Evolutionary conservation across 331 rosid species (phyloP).

Genomic region (Erythrophleum ivorense): DNA sequence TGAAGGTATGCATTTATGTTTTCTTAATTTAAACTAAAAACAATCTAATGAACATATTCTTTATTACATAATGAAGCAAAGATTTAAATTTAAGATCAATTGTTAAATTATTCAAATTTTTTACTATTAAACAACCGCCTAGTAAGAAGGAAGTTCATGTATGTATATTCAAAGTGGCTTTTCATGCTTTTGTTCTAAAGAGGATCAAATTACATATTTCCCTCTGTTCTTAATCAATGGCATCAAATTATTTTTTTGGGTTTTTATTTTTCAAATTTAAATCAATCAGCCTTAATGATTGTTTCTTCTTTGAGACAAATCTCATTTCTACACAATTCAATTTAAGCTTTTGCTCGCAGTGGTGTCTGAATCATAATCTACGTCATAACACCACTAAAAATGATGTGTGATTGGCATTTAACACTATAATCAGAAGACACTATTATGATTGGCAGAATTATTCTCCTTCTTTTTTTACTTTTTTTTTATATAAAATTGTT

Average conservation of each 20-base stretch:
- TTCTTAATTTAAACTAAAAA: no score
- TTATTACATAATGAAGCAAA: background rate
- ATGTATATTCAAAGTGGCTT: background rate
- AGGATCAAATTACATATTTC: background rate
- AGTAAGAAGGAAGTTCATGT: no score
- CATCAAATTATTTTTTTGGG: background rate
- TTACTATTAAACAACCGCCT: background rate
- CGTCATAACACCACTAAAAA: background rate
- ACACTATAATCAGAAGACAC: conserved; percentile 6
- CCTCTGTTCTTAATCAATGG: background rate
- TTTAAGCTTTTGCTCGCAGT: background rate
- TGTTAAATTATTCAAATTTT: background rate
- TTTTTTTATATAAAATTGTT: no score
- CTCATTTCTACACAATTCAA: background rate
- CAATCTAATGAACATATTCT: background rate
- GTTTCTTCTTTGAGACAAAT: background rate
- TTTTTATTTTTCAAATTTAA: background rate
- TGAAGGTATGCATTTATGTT: no score
- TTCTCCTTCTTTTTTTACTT: background rate
- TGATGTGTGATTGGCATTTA: conserved; percentile 26
- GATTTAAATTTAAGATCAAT: no score
- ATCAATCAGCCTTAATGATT: background rate
- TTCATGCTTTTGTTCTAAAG: background rate
- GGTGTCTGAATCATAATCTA: background rate
- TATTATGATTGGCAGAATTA: conserved; percentile 33